Percentiles rank a stretch among this genome's conserved stretches.
phyloP scores from a whole-genome alignment of 2,329 filamentous ascomycete species.

The Pseudophaeomoniella oleicola region DNA sequence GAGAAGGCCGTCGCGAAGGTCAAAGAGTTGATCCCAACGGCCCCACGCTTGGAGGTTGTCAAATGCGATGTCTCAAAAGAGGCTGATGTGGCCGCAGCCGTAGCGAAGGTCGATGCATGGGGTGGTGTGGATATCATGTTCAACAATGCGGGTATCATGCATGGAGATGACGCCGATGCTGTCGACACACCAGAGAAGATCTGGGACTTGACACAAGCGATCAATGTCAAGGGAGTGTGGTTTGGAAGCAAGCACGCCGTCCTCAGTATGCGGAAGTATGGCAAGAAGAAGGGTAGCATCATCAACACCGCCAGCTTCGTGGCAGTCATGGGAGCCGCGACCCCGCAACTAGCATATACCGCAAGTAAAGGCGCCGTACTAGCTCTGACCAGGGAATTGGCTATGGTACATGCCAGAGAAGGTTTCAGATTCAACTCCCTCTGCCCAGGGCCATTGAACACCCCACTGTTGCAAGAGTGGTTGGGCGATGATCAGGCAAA shows the following conservation, averaged over 20 bases:
- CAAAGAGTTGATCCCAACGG: conserved; percentile 52
- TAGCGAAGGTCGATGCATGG: conserved; percentile 65
- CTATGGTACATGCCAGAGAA: conserved; percentile 83
- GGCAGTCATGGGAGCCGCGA: conserved; percentile 12
- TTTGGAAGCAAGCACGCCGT: conserved; percentile 88
- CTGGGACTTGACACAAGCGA: conserved; percentile 85
- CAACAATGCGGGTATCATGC: conserved; percentile 98
- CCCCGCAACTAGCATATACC: conserved; percentile 58
- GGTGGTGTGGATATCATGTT: conserved; percentile 85
- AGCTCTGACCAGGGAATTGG: conserved; percentile 76
- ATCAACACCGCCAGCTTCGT: conserved; percentile 14
- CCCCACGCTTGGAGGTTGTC: conserved; percentile 45
- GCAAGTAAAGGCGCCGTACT: conserved; percentile 87
- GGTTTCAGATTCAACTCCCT: conserved; percentile 81
- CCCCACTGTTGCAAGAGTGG: conserved; percentile 83
- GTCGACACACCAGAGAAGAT: conserved; percentile 75
- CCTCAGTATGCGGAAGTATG: conserved; percentile 61
- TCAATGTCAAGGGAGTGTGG: conserved; percentile 99
- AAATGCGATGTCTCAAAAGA: conserved; percentile 78
- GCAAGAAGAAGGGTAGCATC: conserved; percentile 65
- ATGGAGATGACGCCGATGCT: conserved; percentile 65
- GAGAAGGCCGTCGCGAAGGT: conserved; percentile 64
- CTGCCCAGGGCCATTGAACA: conserved; percentile 85
- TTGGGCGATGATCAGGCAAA: conserved; percentile 75
- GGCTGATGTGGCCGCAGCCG: conserved; percentile 56